These are phyloP conservation scores for Pseudocercospora fijiensis DNA, from an alignment of 2,329 filamentous ascomycete species.

Conservation along the genomic window DNA sequence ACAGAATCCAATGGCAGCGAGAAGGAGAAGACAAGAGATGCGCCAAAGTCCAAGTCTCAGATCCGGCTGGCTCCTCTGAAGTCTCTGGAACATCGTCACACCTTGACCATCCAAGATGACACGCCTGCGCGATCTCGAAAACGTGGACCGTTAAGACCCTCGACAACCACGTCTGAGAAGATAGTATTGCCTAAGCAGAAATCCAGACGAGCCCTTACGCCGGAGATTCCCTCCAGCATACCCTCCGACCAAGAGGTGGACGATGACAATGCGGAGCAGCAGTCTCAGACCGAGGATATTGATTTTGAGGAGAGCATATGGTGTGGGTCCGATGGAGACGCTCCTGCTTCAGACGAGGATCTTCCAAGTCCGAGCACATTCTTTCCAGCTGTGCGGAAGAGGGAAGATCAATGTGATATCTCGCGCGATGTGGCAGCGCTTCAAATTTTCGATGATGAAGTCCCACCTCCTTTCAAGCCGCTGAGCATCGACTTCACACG, in stretches of 20 bases:
- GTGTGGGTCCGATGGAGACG: slow-evolving; percentile 33
- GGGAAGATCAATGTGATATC: slow-evolving; percentile 9
- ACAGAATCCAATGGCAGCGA: neutral
- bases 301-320: slow-evolving; percentile 40
- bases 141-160: neutral
- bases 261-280: neutral
- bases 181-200: slow-evolving; percentile 6
- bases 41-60: neutral
- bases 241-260: neutral
- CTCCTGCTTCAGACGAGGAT: slow-evolving; percentile 29
- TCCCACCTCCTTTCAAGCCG: neutral
- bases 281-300: slow-evolving; percentile 24
- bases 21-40: neutral
- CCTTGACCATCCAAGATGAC: neutral
- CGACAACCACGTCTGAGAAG: slow-evolving; percentile 10
- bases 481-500: neutral
- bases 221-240: slow-evolving; percentile 2
- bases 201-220: neutral
- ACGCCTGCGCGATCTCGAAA: neutral
- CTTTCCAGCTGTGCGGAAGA: slow-evolving; percentile 22
- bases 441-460: slow-evolving; percentile 21
- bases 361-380: slow-evolving; percentile 33
- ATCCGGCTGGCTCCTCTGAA: neutral
- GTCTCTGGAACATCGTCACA: neutral
- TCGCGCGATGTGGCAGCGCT: slow-evolving; percentile 22